These are phyloP conservation scores for Epichloe gansuensis DNA, from an alignment of 2,329 filamentous ascomycete genomes.

Conservation along the genomic window DNA sequence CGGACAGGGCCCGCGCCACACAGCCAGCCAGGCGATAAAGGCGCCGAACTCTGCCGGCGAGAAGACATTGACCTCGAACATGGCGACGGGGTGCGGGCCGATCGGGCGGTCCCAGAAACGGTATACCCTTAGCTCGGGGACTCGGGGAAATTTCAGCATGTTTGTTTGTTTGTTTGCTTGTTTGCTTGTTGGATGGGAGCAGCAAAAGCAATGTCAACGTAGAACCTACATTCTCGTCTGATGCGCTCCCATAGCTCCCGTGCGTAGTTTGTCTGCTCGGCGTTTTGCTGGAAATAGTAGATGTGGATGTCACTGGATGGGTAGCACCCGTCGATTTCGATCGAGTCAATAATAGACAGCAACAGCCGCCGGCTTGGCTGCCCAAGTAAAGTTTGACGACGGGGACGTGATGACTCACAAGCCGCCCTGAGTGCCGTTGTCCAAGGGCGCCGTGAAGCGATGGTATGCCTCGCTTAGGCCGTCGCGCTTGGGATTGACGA, in stretches of 20 bases:
- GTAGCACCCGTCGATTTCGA: background rate
- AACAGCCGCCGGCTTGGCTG: background rate
- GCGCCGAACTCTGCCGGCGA: slow-evolving; percentile 81
- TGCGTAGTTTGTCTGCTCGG: slow-evolving; percentile 54
- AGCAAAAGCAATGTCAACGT: slow-evolving; percentile 10
- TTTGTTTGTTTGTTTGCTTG: background rate
- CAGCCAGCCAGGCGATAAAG: slow-evolving; percentile 73
- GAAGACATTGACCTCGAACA: slow-evolving; percentile 89
- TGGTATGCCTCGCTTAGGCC: slow-evolving; percentile 57
- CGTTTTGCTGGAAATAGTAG: slow-evolving; percentile 60
- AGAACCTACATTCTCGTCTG: slow-evolving; percentile 55
- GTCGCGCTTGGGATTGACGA: slow-evolving; percentile 51
- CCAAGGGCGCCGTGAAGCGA: slow-evolving; percentile 54
- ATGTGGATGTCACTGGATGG: slow-evolving; percentile 60
- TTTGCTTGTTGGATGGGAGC: too few species aligned
- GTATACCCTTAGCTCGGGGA: slow-evolving; percentile 79
- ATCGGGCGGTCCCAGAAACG: slow-evolving; percentile 63
- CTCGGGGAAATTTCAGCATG: slow-evolving; percentile 27
- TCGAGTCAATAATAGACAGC: background rate
- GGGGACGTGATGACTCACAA: slow-evolving; percentile 41
- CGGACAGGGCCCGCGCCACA: slow-evolving; percentile 75
- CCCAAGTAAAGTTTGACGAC: too few species aligned
- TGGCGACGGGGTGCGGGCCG: slow-evolving; percentile 71
- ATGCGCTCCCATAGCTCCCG: slow-evolving; percentile 66
- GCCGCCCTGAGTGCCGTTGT: slow-evolving; percentile 53